A percentile compares a stretch with the other conserved stretches of the same genome.
phyloP scores from a whole-genome alignment of 2,329 filamentous ascomycete species.

The Drechslerella coelobrocha region DNA sequence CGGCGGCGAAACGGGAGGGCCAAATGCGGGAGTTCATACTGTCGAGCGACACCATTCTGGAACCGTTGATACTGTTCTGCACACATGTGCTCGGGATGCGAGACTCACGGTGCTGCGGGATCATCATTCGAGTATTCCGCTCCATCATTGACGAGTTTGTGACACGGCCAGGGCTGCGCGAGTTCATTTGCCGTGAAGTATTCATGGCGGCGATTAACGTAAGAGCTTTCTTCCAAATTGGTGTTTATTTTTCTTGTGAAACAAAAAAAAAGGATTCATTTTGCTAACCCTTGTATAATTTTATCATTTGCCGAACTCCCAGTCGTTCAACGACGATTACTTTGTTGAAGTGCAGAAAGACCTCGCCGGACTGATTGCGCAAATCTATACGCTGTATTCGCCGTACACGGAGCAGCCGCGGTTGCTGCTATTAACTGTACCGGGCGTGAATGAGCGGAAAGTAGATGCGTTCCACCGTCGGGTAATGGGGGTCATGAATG shows the following conservation, averaged over 20 bases:
- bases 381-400: constrained; percentile 79
- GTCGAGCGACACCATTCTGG: constrained; percentile 76
- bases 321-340: constrained; percentile 88
- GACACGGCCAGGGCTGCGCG: constrained; percentile 67
- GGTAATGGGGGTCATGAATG: constrained; percentile 59
- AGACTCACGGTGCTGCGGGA: constrained; percentile 84
- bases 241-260: not conserved
- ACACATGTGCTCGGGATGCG: constrained; percentile 88
- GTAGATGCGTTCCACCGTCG: constrained; percentile 74
- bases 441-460: constrained; percentile 73
- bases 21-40: constrained; percentile 81
- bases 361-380: constrained; percentile 82
- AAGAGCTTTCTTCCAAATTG: constrained; percentile 62
- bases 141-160: constrained; percentile 81
- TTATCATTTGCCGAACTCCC: not conserved
- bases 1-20: constrained; percentile 45
- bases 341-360: constrained; percentile 97
- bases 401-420: constrained; percentile 73
- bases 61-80: constrained; percentile 88
- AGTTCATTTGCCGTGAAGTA: constrained; percentile 88
- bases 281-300: too few species aligned
- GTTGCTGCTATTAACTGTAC: constrained; percentile 77
- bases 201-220: constrained; percentile 69
- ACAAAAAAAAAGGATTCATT: too few species aligned
- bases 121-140: constrained; percentile 84